Base-by-base conservation (phyloP, 2,329 filamentous ascomycete species). In the Clonostachys sp. region DNA sequence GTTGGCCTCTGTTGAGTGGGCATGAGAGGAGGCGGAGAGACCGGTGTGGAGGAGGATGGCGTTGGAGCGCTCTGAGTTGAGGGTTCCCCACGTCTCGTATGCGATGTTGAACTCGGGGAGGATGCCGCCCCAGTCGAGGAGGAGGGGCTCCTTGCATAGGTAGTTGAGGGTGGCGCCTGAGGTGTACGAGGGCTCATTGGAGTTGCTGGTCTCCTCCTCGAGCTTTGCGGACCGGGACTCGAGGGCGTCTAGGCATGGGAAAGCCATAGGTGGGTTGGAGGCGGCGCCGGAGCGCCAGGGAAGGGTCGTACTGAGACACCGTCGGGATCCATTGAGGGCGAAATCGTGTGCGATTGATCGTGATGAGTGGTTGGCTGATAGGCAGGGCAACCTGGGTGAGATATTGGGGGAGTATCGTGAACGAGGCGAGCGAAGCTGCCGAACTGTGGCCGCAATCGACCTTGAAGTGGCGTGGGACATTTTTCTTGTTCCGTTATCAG, bases 51-150 rank as follows among this genome's bases (percentile, higher is more conserved):
- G 72, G 9, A 99, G 77, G 51, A 99, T 94, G 5, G 85, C 91
- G 65, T 99, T 99, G 61, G 83, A 89, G 66, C 80, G 87, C 66
- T 91, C 84, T 16, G 75, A 70, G 61, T 96, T 95, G 63, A 95
- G 72, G 34, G 72, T 71, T 4, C 92, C 92, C 92, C 92, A 97
- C 0, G 89, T 86, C 67, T 97, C 92, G 66, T 96, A 96, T 30
- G 92, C 92, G 50, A 97, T 81, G 56, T 91, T 82, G 61, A 95
- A 97, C 57, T 91, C 84, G 14, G 86, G 88, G 35, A 99, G 71
- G n/a, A 91, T 80, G 46, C 94, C 94, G 51, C 94, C 94, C 89
- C 95, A 97, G 69, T 99, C 94, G 24, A 97, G 82, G 4, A 91
- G 73, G 14, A 97, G 72, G 0, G 91, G 84, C 18, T 89, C 76